These are phyloP conservation scores for Cornus florida DNA, from an alignment of 148 eudicot genomes.

Conservation along the genomic window DNA sequence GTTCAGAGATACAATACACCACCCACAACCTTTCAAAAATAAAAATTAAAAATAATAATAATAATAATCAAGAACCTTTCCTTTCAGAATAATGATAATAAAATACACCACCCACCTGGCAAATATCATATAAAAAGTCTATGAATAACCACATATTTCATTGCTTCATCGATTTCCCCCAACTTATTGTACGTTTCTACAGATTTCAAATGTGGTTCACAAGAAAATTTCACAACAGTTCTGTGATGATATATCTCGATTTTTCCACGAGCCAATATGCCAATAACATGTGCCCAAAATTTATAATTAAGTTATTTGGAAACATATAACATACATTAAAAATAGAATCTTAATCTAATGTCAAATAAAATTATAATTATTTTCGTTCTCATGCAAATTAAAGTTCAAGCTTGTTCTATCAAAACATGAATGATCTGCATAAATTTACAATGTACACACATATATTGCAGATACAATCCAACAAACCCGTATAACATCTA, in stretches of 20 bases:
- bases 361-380: too few species aligned
- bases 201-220: not conserved
- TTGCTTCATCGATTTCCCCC: not conserved
- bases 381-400: not conserved
- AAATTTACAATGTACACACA: not conserved
- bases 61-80: too few species aligned
- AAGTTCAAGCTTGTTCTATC: not conserved
- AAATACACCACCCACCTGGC: too few species aligned
- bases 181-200: not conserved
- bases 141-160: not conserved
- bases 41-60: too few species aligned
- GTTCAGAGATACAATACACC: not conserved
- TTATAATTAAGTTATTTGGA: too few species aligned
- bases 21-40: too few species aligned
- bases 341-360: not conserved
- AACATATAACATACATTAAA: not conserved
- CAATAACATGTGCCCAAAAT: too few species aligned
- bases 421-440: not conserved
- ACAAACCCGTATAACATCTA: too few species aligned
- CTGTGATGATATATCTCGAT: not conserved
- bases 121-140: too few species aligned
- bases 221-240: not conserved
- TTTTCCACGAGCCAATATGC: not conserved
- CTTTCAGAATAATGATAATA: too few species aligned
- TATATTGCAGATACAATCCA: too few species aligned